These are phyloP conservation scores for Capniomyces stellatus DNA, from an alignment of 371 early-diverging fungal genomes.

Conservation along the genomic window DNA sequence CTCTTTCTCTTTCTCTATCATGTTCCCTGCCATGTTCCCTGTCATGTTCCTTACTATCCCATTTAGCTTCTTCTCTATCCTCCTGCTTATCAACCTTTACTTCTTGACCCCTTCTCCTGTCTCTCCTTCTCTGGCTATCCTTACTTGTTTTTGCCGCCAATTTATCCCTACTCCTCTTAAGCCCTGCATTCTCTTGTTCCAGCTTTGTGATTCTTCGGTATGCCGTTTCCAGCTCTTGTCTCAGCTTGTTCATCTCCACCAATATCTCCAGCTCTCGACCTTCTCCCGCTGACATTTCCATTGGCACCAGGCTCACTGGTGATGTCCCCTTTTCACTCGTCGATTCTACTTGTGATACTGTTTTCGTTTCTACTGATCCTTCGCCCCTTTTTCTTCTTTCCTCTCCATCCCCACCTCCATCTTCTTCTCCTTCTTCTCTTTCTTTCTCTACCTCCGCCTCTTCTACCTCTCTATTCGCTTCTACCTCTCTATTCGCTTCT, in stretches of 20 bases:
- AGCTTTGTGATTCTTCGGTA: background rate
- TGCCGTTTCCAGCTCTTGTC: background rate
- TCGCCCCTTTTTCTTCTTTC: background rate
- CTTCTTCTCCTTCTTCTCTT: no score
- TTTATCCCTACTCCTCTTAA: background rate
- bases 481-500: background rate
- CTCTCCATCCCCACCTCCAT: no score
- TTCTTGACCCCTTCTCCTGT: no score
- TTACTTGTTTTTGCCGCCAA: background rate
- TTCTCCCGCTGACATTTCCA: slow-evolving; percentile 10
- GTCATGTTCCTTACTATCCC: no score
- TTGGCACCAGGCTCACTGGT: slow-evolving; percentile 1
- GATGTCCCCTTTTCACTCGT: background rate
- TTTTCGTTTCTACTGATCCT: slow-evolving; percentile 1
- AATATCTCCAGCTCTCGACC: no score
- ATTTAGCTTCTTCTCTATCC: no score
- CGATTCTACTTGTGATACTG: background rate
- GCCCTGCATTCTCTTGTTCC: background rate
- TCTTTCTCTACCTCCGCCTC: no score
- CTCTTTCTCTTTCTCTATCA: background rate
- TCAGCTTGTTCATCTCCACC: background rate
- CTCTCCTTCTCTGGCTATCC: no score
- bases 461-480: background rate
- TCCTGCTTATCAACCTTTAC: no score
- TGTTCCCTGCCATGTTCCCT: no score